These are phyloP conservation scores for Amanita pseudoporphyria DNA, from an alignment of 768 basidiomycete species.

Conservation along the genomic window DNA sequence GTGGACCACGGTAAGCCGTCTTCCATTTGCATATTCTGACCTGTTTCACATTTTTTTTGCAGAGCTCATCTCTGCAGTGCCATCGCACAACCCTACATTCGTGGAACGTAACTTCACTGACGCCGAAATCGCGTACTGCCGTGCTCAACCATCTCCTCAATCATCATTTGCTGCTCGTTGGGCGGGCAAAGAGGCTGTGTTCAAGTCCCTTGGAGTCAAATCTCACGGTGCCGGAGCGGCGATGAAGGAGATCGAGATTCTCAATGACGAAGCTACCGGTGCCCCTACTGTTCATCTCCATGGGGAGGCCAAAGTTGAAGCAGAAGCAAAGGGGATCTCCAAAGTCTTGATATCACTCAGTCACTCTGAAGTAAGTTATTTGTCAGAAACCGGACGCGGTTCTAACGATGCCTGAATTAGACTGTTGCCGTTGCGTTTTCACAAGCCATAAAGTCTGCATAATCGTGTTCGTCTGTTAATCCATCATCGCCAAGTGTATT, in stretches of 20 bases:
- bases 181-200: conserved; percentile 95
- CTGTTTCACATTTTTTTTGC: conserved; percentile 7
- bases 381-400: conserved; percentile 2
- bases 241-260: conserved; percentile 97
- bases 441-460: conserved; percentile 46
- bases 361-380: conserved; percentile 75
- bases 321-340: conserved; percentile 60
- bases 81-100: conserved; percentile 82
- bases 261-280: conserved; percentile 61
- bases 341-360: conserved; percentile 79
- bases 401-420: conserved; percentile 25
- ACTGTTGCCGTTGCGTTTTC: conserved; percentile 85
- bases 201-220: conserved; percentile 87
- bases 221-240: conserved; percentile 89
- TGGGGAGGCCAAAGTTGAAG: conserved; percentile 71
- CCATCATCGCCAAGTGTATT: background rate
- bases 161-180: conserved; percentile 96
- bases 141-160: conserved; percentile 69
- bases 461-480: background rate
- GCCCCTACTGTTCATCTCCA: conserved; percentile 70
- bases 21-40: conserved; percentile 3
- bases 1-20: conserved; percentile 69
- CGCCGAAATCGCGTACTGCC: conserved; percentile 81
- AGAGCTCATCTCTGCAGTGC: conserved; percentile 91
- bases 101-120: conserved; percentile 89